Evolutionary conservation across 78 protist genomes (phyloP).

Genomic region (Capsaspora owczarzaki): DNA sequence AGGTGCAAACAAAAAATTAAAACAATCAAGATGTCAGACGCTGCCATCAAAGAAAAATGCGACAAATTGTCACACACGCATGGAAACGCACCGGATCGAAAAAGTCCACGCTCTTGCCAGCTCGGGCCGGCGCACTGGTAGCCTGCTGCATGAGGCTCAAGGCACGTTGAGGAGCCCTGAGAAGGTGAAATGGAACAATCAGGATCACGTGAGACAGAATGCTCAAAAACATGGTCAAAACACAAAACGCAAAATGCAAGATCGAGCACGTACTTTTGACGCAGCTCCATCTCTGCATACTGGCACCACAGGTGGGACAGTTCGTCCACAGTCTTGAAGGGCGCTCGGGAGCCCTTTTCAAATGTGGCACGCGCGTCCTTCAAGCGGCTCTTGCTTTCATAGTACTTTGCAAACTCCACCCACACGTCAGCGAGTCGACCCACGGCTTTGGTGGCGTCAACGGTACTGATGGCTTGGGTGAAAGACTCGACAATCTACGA

Average conservation of each 20-base stretch:
- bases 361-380: conserved; percentile 54
- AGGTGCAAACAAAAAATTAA: no score
- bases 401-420: conserved; percentile 27
- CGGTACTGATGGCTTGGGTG: conserved; percentile 47
- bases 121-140: no score
- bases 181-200: no score
- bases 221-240: background rate
- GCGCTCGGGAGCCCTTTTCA: conserved; percentile 41
- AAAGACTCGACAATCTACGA: conserved; percentile 48
- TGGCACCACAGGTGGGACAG: conserved; percentile 83
- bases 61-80: background rate
- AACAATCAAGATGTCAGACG: no score
- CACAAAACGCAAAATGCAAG: background rate
- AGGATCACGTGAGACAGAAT: no score
- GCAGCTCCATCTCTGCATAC: conserved; percentile 88
- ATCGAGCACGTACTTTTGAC: conserved; percentile 25
- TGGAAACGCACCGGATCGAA: background rate
- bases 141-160: no score
- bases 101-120: background rate
- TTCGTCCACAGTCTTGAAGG: conserved; percentile 61
- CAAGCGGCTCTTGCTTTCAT: conserved; percentile 38
- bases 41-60: no score
- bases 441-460: conserved; percentile 45
- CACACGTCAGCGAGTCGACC: conserved; percentile 24
- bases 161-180: no score